A percentile compares a stretch with the other conserved stretches of the same genome.
phyloP scores from a whole-genome alignment of 192 early-diverging fungal species.

The Coemansia aciculifera region DNA sequence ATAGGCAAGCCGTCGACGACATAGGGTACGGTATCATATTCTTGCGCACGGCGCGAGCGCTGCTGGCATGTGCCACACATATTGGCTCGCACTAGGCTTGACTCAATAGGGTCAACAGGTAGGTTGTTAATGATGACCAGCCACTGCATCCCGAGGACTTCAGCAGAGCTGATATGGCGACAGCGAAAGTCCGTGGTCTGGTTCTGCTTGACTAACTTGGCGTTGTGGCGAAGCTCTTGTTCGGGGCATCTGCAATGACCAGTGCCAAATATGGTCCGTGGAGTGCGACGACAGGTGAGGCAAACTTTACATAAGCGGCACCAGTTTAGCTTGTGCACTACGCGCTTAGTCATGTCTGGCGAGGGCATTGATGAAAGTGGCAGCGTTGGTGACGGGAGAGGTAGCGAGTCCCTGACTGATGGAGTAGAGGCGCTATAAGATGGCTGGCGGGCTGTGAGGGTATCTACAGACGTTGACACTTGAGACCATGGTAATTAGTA shows the following conservation, averaged over 20 bases:
- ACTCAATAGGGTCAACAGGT: conserved; percentile 23
- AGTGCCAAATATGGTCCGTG: conserved; percentile 21
- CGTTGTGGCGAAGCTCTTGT: conserved; percentile 21
- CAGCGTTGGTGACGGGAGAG: neutral
- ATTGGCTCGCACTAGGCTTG: conserved; percentile 36
- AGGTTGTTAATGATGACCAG: neutral
- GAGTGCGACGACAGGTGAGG: conserved; percentile 30
- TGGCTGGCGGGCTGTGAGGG: neutral
- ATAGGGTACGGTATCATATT: conserved; percentile 19
- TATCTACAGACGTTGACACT: neutral
- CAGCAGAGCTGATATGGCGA: conserved; percentile 21
- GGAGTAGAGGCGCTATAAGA: neutral
- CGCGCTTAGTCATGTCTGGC: neutral
- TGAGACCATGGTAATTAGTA: neutral
- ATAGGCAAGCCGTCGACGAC: neutral
- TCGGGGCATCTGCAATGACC: conserved; percentile 25
- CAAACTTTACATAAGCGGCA: conserved; percentile 45
- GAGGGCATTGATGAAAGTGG: neutral
- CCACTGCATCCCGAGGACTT: conserved; percentile 13
- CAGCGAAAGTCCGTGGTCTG: conserved; percentile 46
- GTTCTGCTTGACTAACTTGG: conserved; percentile 25
- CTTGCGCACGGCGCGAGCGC: conserved; percentile 39
- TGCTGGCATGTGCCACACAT: conserved; percentile 53
- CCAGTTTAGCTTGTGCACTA: conserved; percentile 42
- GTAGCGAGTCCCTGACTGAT: neutral